Evolutionary conservation across 257 asterid species (phyloP).

Genomic region (Solanum piurae): DNA sequence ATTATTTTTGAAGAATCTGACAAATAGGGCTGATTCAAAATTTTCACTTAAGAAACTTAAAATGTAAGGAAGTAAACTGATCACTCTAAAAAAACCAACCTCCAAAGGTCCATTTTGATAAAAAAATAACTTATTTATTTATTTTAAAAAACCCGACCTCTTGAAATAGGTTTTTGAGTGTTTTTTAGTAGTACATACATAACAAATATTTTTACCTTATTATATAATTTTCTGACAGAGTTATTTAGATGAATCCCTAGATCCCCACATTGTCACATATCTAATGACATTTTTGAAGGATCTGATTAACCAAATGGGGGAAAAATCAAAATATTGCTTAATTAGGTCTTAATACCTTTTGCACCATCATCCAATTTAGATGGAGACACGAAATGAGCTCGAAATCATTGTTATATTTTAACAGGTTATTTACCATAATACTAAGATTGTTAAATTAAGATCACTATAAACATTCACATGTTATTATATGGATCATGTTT

Average conservation of each 20-base stretch:
- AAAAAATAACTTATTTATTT: too few relatives aligned
- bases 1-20: not conserved
- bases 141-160: not conserved
- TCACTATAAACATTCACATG: not conserved
- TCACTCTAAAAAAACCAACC: not conserved
- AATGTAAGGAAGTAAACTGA: too few relatives aligned
- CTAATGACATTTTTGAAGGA: fast-evolving
- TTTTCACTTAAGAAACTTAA: not conserved
- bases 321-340: not conserved
- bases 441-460: not conserved
- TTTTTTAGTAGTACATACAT: too few relatives aligned
- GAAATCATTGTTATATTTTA: too few relatives aligned
- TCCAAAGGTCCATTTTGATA: not conserved
- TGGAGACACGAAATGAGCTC: not conserved
- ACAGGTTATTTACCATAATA: not conserved
- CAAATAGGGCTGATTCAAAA: not conserved
- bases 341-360: not conserved
- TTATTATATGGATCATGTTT: not conserved
- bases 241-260: too few relatives aligned
- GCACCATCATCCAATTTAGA: not conserved
- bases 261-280: too few relatives aligned
- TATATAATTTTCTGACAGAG: too few relatives aligned
- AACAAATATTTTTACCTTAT: too few relatives aligned
- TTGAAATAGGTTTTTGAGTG: too few relatives aligned
- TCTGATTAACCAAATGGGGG: not conserved